Evolutionary conservation across 2,329 filamentous ascomycete genomes (phyloP).

Genomic region (Penicillium corylophilum): DNA sequence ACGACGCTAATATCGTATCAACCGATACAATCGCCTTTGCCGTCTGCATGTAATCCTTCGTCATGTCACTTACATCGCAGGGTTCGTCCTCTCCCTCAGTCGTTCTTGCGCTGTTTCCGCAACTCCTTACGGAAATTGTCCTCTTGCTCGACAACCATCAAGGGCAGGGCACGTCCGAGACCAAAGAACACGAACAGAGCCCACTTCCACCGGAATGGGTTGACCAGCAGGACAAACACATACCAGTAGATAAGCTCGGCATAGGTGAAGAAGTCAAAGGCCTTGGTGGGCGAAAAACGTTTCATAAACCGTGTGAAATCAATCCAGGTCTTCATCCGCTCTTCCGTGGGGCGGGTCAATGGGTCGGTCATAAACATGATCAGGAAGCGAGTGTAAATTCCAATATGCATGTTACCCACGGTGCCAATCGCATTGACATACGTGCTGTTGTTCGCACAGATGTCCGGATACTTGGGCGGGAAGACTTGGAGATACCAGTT

Average conservation of each 20-base stretch:
- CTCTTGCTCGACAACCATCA: constrained; percentile 66
- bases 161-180: constrained; percentile 65
- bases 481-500: constrained; percentile 91
- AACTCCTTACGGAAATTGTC: constrained; percentile 41
- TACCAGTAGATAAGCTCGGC: constrained; percentile 85
- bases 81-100: not conserved
- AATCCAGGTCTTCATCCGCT: constrained; percentile 83
- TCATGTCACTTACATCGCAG: not conserved
- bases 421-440: constrained; percentile 78
- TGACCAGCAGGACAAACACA: constrained; percentile 71
- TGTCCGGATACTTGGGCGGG: constrained; percentile 68
- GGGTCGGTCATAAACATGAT: constrained; percentile 85
- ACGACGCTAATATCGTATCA: not conserved
- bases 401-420: constrained; percentile 85
- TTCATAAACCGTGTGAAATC: constrained; percentile 77
- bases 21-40: not conserved
- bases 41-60: not conserved
- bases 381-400: constrained; percentile 81
- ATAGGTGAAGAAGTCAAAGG: constrained; percentile 90
- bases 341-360: constrained; percentile 66
- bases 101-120: constrained; percentile 25
- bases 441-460: constrained; percentile 81
- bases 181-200: constrained; percentile 79
- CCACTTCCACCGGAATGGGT: constrained; percentile 92
- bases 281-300: constrained; percentile 64